A percentile compares a stretch with the other conserved stretches of the same genome.
These are phyloP conservation scores for Millerago galiae DNA, from an alignment of 805 yeast species.

Conservation along the genomic window DNA sequence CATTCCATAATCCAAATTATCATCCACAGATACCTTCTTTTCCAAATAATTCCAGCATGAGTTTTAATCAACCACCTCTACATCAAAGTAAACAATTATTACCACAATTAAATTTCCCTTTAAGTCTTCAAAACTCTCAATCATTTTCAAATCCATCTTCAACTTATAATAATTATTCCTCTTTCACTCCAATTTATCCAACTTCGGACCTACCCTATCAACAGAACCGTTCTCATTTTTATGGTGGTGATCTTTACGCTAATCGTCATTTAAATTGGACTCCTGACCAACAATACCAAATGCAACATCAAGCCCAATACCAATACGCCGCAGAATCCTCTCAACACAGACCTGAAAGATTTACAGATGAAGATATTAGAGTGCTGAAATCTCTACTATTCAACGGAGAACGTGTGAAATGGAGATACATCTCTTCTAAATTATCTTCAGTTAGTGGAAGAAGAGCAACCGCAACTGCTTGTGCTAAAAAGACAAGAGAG, in stretches of 20 bases:
- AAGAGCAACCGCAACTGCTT: slow-evolving; percentile 42
- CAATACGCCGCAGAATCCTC: neutral
- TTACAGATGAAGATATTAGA: slow-evolving; percentile 36
- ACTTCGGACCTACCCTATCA: slow-evolving; percentile 1
- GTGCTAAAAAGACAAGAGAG: slow-evolving; percentile 47
- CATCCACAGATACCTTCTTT: neutral
- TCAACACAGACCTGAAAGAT: slow-evolving; percentile 11
- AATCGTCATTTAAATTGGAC: neutral
- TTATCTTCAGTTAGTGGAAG: slow-evolving; percentile 31
- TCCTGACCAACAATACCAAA: slow-evolving; percentile 1
- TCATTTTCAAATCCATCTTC: neutral
- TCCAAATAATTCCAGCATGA: neutral
- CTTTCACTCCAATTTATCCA: neutral
- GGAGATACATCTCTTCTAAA: slow-evolving; percentile 47
- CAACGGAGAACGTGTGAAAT: slow-evolving; percentile 50
- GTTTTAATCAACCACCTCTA: neutral
- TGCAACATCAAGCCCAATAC: neutral
- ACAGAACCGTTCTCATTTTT: slow-evolving; percentile 5
- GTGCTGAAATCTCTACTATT: slow-evolving; percentile 41
- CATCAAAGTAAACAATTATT: slow-evolving; percentile 5
- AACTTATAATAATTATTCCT: neutral
- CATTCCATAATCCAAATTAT: slow-evolving; percentile 1
- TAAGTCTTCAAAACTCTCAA: slow-evolving; percentile 2
- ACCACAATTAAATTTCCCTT: slow-evolving; percentile 11
- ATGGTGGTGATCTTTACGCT: slow-evolving; percentile 6